phyloP scores from a whole-genome alignment of 2,329 filamentous ascomycete species.

The Hypomyces perniciosus region DNA sequence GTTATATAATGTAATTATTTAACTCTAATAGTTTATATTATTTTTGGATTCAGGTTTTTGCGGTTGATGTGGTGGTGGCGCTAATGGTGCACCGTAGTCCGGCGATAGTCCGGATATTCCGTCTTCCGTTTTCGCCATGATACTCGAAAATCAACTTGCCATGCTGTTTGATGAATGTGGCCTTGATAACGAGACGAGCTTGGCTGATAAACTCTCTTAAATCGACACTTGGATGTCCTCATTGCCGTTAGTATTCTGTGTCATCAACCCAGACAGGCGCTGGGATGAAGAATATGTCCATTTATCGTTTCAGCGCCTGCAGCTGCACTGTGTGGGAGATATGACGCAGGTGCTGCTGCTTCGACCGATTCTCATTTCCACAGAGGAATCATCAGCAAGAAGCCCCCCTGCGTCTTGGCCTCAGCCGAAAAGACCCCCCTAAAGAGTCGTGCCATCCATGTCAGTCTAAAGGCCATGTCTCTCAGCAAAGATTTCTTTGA shows the following conservation, averaged over 20 bases:
- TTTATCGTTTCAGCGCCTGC: slow-evolving; percentile 4
- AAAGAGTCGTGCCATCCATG: neutral
- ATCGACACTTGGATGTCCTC: slow-evolving; percentile 5
- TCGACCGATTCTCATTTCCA: neutral
- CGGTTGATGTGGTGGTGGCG: too few relatives aligned
- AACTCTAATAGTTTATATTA: too few relatives aligned
- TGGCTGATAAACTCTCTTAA: neutral
- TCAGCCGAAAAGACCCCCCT: neutral
- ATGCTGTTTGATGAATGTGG: neutral
- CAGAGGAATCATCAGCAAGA: neutral
- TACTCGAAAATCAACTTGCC: slow-evolving; percentile 5
- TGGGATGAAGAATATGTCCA: neutral
- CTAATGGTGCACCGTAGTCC: too few relatives aligned
- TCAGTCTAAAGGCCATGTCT: slow-evolving; percentile 6
- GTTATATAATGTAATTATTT: too few relatives aligned
- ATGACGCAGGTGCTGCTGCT: slow-evolving; percentile 1
- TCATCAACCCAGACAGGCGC: neutral
- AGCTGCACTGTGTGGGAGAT: slow-evolving; percentile 2
- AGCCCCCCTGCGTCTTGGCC: neutral
- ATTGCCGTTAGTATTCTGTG: neutral
- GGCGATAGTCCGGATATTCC: neutral
- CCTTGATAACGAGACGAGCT: neutral
- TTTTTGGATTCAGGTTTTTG: too few relatives aligned
- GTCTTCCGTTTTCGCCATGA: neutral
- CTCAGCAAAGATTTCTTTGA: slow-evolving; percentile 5